These are phyloP conservation scores for Phytophthora vignae DNA, from an alignment of 352 stramenopile species.

Conservation along the genomic window DNA sequence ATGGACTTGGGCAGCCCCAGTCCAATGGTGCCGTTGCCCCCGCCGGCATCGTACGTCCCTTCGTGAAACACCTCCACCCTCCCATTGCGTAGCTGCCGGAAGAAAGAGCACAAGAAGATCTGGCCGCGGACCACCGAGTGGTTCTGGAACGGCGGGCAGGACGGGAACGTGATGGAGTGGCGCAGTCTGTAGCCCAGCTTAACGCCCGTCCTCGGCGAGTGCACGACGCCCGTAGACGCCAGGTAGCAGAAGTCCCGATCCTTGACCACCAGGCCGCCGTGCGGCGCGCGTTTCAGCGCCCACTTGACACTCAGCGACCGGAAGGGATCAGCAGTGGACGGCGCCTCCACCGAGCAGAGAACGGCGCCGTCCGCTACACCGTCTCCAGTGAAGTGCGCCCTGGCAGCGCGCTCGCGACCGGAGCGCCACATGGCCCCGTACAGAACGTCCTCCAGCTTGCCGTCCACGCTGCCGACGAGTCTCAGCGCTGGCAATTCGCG, in stretches of 20 bases:
- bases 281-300: slow-evolving; percentile 48
- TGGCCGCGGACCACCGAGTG: slow-evolving; percentile 67
- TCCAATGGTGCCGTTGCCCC: slow-evolving; percentile 31
- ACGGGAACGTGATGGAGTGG: slow-evolving; percentile 72
- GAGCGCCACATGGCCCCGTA: slow-evolving; percentile 58
- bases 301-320: slow-evolving; percentile 59
- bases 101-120: slow-evolving; percentile 75
- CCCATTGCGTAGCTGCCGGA: slow-evolving; percentile 61
- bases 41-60: slow-evolving; percentile 60
- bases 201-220: slow-evolving; percentile 39
- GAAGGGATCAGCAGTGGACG: slow-evolving; percentile 44
- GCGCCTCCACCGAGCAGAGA: slow-evolving; percentile 47
- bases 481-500: slow-evolving; percentile 43
- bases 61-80: slow-evolving; percentile 75
- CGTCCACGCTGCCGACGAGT: slow-evolving; percentile 48
- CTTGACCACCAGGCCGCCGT: slow-evolving; percentile 48
- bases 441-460: slow-evolving; percentile 52
- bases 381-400: slow-evolving; percentile 49
- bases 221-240: slow-evolving; percentile 40
- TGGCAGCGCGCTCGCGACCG: slow-evolving; percentile 33
- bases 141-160: slow-evolving; percentile 55
- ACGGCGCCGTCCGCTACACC: slow-evolving; percentile 52
- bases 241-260: slow-evolving; percentile 66
- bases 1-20: slow-evolving; percentile 51
- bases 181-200: slow-evolving; percentile 56